phyloP scores from a whole-genome alignment of 2,329 filamentous ascomycete species.

The Cladosporium sp. region DNA sequence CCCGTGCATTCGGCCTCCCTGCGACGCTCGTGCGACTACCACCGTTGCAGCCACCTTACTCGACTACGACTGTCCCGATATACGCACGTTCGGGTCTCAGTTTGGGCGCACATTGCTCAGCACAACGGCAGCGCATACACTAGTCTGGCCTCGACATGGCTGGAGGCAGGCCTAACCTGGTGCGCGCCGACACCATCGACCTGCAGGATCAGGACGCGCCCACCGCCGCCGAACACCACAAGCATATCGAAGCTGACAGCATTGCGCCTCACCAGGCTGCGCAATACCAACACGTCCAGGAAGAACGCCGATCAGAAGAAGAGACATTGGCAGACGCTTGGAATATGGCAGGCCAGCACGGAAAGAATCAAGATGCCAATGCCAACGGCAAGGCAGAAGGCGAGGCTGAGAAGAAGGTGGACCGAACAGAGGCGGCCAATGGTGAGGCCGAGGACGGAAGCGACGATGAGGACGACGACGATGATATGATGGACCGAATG shows the following conservation, averaged over 20 bases:
- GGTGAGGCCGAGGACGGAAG: constrained; percentile 33
- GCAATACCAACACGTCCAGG: constrained; percentile 73
- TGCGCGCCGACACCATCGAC: constrained; percentile 77
- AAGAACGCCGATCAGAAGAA: constrained; percentile 69
- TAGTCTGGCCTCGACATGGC: constrained; percentile 2
- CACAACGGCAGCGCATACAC: neutral
- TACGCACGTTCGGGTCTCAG: neutral
- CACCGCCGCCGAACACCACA: constrained; percentile 76
- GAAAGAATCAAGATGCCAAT: constrained; percentile 39
- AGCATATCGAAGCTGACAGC: constrained; percentile 52
- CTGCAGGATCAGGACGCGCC: constrained; percentile 79
- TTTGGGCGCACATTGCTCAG: neutral
- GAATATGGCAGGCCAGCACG: constrained; percentile 35
- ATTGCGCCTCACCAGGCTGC: constrained; percentile 80
- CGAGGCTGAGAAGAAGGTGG: constrained; percentile 22
- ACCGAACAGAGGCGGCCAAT: constrained; percentile 29
- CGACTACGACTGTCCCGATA: neutral
- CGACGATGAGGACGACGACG: constrained; percentile 65
- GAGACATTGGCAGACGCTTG: constrained; percentile 59
- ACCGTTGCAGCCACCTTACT: neutral
- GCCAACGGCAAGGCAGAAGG: constrained; percentile 48
- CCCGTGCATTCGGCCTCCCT: constrained; percentile 7
- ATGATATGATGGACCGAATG: constrained; percentile 98
- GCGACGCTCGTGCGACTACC: constrained; percentile 8
- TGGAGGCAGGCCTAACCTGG: constrained; percentile 10